These are phyloP conservation scores for Candida chilensis DNA, from an alignment of 805 yeast species.

Conservation along the genomic window DNA sequence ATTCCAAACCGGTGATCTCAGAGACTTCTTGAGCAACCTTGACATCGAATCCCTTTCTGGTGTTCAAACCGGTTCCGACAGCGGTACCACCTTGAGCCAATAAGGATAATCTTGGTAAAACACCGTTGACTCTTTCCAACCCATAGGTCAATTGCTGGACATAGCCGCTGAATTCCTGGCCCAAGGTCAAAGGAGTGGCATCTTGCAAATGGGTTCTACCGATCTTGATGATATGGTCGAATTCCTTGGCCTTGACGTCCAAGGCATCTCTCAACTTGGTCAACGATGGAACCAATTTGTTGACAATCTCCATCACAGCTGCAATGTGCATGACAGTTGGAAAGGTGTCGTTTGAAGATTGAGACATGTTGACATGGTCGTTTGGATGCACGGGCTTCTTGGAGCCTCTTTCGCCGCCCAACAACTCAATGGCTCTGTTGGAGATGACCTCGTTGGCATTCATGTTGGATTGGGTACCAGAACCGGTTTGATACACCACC, in stretches of 20 bases:
- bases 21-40: constrained; percentile 22
- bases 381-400: constrained; percentile 28
- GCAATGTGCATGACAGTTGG: constrained; percentile 33
- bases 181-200: constrained; percentile 29
- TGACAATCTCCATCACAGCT: constrained; percentile 22
- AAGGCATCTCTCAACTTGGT: constrained; percentile 21
- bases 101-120: constrained; percentile 19
- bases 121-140: constrained; percentile 19
- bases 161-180: constrained; percentile 29
- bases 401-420: constrained; percentile 25
- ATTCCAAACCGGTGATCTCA: constrained; percentile 19
- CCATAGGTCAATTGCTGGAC: constrained; percentile 25
- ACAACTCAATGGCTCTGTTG: constrained; percentile 26
- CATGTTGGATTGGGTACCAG: constrained; percentile 31
- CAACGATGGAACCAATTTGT: constrained; percentile 19
- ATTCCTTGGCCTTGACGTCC: constrained; percentile 17
- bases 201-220: constrained; percentile 32
- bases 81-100: constrained; percentile 33
- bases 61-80: constrained; percentile 30
- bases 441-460: constrained; percentile 30
- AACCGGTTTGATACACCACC: constrained; percentile 28
- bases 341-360: constrained; percentile 27
- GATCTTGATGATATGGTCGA: constrained; percentile 23
- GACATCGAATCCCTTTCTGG: constrained; percentile 24
- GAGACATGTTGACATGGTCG: constrained; percentile 30